A percentile compares a stretch with the other conserved stretches of the same genome.
Evolutionary conservation across 768 basidiomycete species (phyloP).

Genomic region (Naganishia onofrii): DNA sequence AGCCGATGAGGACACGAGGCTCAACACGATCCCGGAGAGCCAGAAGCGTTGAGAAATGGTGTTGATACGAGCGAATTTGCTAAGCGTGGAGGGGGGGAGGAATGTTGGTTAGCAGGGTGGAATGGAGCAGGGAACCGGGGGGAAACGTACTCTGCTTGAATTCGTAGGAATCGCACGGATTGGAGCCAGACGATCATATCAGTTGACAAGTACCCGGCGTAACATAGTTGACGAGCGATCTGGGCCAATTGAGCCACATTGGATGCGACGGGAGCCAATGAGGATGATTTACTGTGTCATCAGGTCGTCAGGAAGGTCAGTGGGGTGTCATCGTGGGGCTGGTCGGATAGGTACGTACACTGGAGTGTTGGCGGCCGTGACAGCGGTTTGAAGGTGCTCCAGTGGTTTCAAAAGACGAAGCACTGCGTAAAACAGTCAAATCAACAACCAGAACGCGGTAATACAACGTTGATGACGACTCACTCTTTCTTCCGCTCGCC

Average conservation of each 20-base stretch:
- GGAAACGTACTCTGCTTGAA: conserved; percentile 42
- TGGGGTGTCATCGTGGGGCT: not conserved
- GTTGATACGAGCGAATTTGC: conserved; percentile 63
- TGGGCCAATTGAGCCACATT: conserved; percentile 71
- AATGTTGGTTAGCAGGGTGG: conserved; percentile 59
- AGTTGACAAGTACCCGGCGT: conserved; percentile 79
- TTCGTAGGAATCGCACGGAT: conserved; percentile 44
- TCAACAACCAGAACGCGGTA: not conserved
- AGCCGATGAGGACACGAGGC: conserved; percentile 58
- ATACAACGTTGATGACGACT: conserved; percentile 39
- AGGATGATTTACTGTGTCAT: conserved; percentile 47
- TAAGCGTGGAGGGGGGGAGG: conserved; percentile 65
- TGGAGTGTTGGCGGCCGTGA: conserved; percentile 60
- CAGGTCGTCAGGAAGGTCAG: conserved; percentile 26
- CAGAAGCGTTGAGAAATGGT: conserved; percentile 78
- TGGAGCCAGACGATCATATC: conserved; percentile 84
- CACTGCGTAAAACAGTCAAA: conserved; percentile 57
- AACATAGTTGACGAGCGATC: conserved; percentile 77
- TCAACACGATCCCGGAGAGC: conserved; percentile 80
- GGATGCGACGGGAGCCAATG: conserved; percentile 55
- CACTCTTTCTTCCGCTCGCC: conserved; percentile 80
- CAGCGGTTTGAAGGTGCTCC: conserved; percentile 86
- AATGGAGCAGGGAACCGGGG: not conserved
- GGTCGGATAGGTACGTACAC: conserved; percentile 37
- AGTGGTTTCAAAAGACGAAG: conserved; percentile 89